Base-by-base conservation (phyloP, 768 basidiomycete genomes). In the Russula olivacea region DNA sequence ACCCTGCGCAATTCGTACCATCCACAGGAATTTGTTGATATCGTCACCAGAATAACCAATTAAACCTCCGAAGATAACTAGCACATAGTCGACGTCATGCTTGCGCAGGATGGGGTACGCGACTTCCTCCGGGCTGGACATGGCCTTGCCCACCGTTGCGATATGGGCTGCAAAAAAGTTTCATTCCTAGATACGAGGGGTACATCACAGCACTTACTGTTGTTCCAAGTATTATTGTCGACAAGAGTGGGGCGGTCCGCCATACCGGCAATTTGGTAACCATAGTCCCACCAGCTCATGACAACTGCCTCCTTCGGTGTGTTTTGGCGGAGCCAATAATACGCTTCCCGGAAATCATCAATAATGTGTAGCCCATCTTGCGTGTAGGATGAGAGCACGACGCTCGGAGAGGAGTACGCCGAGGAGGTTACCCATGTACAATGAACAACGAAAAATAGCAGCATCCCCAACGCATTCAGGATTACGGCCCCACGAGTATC, bases 251-350 rank as follows among this genome's bases (percentile, higher is more conserved):
- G 87, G 50, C 96, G 79, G 76, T 98, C 94, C 25, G 97, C 95
- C 91, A 98, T 97, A 45, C 97, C 97, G 45, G 97, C 97, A 71
- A 98, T 98, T 75, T 98, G 96, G 73, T 99, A 98, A 32, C 96
- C 97, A 68, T 98, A 99, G 77, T 98, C 97, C 97, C 97, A 98
- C 97, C 97, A 99, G 64, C 89, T 92, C 93, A 96, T 95, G 28
- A 98, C 87, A 36, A 98, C 95, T 6, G 93, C 86, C 64, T 91
- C 87, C 74, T 93, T 79, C 6, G 88, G 81, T 2, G 97, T 99
- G 76, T 98, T 99, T 76, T 95, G 89, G 57, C 97, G 81, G 53
- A 99, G 75, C 97, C 97, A 99, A 72, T 98, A 98, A 74, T 99
- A 98, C 14, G 97, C 97, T 78, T 98, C 97, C 62, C 97, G 83